phyloP scores from a whole-genome alignment of 495 filamentous ascomycete species.

The Aspergillus avenaceus region DNA sequence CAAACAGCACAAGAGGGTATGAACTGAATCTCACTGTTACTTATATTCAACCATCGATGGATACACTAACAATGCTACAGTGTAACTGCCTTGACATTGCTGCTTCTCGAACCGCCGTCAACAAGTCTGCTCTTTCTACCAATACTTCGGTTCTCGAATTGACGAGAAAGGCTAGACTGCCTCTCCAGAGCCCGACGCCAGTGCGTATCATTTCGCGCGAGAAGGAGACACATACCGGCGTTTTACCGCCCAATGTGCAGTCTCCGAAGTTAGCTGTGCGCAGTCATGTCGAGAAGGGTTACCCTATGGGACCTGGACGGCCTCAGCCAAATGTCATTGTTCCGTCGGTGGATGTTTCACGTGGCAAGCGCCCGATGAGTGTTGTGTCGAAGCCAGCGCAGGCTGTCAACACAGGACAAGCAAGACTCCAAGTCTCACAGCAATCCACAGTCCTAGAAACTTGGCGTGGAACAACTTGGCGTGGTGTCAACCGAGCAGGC shows the following conservation, averaged over 20 bases:
- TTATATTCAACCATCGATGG: background rate
- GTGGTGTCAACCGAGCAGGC: background rate
- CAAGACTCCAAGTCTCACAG: background rate
- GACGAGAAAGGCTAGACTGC: slow-evolving; percentile 1
- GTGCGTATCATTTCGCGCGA: background rate
- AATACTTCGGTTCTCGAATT: background rate
- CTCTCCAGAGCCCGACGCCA: background rate
- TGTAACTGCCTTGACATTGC: slow-evolving; percentile 45
- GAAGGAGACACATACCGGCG: background rate
- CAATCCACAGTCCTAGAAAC: background rate
- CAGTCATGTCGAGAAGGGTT: background rate
- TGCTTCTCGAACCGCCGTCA: slow-evolving; percentile 20
- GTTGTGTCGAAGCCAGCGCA: background rate
- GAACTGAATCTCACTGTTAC: slow-evolving; percentile 7
- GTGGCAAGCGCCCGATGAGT: background rate
- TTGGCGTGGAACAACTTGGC: background rate
- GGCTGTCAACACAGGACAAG: background rate
- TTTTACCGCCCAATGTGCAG: background rate
- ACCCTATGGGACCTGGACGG: too few relatives aligned
- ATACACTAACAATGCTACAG: slow-evolving; percentile 24
- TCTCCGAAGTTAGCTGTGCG: background rate
- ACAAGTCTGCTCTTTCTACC: slow-evolving; percentile 12
- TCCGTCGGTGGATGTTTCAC: background rate
- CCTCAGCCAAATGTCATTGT: background rate
- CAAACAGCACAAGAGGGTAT: slow-evolving; percentile 46